phyloP scores from a whole-genome alignment of 768 basidiomycete species.

The Lactarius psammicola region DNA sequence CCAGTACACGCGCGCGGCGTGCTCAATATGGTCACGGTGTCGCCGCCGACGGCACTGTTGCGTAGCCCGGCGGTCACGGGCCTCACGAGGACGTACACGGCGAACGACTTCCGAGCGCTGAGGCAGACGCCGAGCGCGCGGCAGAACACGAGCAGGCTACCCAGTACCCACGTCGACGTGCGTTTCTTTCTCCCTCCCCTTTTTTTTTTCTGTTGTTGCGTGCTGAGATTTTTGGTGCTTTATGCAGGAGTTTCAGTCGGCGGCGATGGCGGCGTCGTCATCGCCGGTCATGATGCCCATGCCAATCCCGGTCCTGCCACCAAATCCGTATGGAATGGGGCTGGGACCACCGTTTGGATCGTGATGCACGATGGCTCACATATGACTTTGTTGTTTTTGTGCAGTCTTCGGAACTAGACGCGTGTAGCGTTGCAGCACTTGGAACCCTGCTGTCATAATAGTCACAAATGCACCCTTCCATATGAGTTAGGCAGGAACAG shows the following conservation, averaged over 20 bases:
- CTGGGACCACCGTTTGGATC: conserved; percentile 21
- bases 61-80: conserved; percentile 72
- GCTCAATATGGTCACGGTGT: conserved; percentile 61
- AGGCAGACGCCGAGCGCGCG: conserved; percentile 65
- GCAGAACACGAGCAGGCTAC: conserved; percentile 82
- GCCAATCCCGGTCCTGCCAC: conserved; percentile 7
- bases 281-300: conserved; percentile 20
- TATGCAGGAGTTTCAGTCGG: conserved; percentile 21
- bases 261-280: conserved; percentile 3
- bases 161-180: conserved; percentile 81
- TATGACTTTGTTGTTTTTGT: no score
- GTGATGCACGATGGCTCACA: background rate
- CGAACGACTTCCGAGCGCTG: conserved; percentile 79
- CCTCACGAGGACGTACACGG: conserved; percentile 76
- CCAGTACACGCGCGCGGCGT: conserved; percentile 44
- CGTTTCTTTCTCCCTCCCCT: conserved; percentile 33
- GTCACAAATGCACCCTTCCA: background rate
- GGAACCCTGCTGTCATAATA: no score
- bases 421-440: background rate
- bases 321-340: conserved; percentile 24
- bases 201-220: no score
- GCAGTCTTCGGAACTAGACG: background rate
- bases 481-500: no score
- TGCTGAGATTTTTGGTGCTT: no score
- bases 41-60: conserved; percentile 66